Evolutionary conservation across 2,329 filamentous ascomycete species (phyloP).

Genomic region (Aquanectria penicillioides): DNA sequence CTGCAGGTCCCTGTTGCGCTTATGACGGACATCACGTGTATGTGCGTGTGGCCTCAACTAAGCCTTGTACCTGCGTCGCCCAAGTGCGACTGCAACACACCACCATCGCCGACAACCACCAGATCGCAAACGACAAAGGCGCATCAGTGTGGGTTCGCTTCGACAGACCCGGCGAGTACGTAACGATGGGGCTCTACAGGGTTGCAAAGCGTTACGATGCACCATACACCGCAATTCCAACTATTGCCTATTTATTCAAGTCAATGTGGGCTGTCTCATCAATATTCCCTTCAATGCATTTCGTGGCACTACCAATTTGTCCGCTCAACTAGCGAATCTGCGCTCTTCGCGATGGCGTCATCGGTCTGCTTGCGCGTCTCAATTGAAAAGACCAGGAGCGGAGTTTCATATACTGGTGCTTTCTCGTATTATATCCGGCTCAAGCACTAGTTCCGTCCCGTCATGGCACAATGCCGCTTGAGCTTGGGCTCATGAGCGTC

Average conservation of each 20-base stretch:
- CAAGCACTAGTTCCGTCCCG: background rate
- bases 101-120: background rate
- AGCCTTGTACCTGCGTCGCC: conserved; percentile 3
- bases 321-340: conserved; percentile 1
- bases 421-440: background rate
- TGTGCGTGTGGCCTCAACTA: background rate
- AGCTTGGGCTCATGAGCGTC: too few species aligned
- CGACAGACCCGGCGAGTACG: too few species aligned
- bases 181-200: background rate
- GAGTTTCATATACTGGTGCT: background rate
- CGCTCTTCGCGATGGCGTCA: conserved; percentile 9
- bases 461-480: too few species aligned
- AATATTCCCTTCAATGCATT: conserved; percentile 1
- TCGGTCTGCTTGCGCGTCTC: conserved; percentile 20
- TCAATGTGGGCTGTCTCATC: background rate
- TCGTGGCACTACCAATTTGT: conserved; percentile 3
- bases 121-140: background rate
- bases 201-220: background rate
- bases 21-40: conserved; percentile 1
- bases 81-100: conserved; percentile 8
- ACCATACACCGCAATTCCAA: background rate
- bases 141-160: too few species aligned
- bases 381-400: background rate
- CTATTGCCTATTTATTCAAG: background rate
- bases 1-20: too few species aligned